phyloP scores from a whole-genome alignment of 768 basidiomycete genomes.

The Russula griseocarnosa region DNA sequence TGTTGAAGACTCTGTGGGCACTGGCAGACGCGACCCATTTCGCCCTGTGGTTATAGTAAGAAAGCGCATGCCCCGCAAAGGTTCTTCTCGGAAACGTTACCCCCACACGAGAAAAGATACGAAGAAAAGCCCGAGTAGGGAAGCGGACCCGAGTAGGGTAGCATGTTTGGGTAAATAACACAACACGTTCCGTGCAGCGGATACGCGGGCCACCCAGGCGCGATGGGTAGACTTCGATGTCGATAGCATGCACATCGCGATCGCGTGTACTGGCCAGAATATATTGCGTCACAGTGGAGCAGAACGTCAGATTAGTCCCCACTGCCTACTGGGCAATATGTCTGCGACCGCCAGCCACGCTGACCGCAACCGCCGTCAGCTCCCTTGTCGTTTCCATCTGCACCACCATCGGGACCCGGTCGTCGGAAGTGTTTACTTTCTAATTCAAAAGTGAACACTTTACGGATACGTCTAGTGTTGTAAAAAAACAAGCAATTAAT shows the following conservation, averaged over 20 bases:
- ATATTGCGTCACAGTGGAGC: background rate
- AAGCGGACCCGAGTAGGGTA: slow-evolving; percentile 1
- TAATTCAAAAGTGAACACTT: too few relatives aligned
- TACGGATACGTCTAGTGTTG: too few relatives aligned
- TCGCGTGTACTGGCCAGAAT: background rate
- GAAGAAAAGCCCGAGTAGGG: slow-evolving; percentile 23
- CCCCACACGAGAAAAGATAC: slow-evolving; percentile 26
- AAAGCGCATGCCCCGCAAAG: slow-evolving; percentile 26
- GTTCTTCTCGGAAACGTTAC: slow-evolving; percentile 32
- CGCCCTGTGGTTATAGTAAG: slow-evolving; percentile 39
- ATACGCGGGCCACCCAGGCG: background rate
- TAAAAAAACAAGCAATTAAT: too few relatives aligned
- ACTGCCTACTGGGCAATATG: too few relatives aligned
- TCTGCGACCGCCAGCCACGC: too few relatives aligned
- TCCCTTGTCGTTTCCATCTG: too few relatives aligned
- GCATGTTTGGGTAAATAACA: slow-evolving; percentile 8
- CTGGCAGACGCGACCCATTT: slow-evolving; percentile 28
- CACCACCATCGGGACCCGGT: too few relatives aligned
- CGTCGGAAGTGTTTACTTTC: too few relatives aligned
- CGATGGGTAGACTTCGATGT: slow-evolving; percentile 7
- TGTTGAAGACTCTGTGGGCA: slow-evolving; percentile 11
- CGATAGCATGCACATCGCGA: background rate
- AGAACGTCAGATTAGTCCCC: background rate
- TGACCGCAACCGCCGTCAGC: too few relatives aligned
- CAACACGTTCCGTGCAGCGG: background rate